A percentile compares a stretch with the other conserved stretches of the same genome.
These are phyloP conservation scores for Fagopyrum tataricum DNA, from an alignment of 148 eudicot species.

Conservation along the genomic window DNA sequence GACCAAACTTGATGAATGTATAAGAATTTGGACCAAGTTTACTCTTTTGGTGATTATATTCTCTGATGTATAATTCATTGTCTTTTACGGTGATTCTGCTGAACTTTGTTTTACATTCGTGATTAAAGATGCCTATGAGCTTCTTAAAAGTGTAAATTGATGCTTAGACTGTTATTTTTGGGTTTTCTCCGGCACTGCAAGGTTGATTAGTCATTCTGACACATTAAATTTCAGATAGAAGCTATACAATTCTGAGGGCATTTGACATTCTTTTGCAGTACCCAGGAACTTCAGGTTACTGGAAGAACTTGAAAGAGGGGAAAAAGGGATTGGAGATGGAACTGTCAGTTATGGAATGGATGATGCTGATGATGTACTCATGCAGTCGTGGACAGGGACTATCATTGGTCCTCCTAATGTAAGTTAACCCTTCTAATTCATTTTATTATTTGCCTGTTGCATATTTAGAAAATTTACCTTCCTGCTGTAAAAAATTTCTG, in stretches of 20 bases:
- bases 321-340: conserved; percentile 71
- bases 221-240: neutral
- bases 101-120: neutral
- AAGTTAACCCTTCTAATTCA: conserved; percentile 9
- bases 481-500: too few species aligned
- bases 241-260: neutral
- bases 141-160: neutral
- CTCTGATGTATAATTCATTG: neutral
- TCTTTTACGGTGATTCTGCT: neutral
- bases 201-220: neutral
- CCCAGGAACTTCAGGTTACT: conserved; percentile 62
- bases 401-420: conserved; percentile 64
- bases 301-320: conserved; percentile 75
- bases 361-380: conserved; percentile 58
- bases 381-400: conserved; percentile 74
- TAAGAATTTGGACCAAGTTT: neutral
- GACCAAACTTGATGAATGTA: neutral
- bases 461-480: too few species aligned
- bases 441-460: neutral
- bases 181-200: neutral
- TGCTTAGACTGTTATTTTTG: neutral
- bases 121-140: neutral
- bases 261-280: conserved; percentile 28
- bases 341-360: conserved; percentile 76
- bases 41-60: neutral